Conservation (phyloP, 306 rosid genomes). For the Trifolium pratense region DNA sequence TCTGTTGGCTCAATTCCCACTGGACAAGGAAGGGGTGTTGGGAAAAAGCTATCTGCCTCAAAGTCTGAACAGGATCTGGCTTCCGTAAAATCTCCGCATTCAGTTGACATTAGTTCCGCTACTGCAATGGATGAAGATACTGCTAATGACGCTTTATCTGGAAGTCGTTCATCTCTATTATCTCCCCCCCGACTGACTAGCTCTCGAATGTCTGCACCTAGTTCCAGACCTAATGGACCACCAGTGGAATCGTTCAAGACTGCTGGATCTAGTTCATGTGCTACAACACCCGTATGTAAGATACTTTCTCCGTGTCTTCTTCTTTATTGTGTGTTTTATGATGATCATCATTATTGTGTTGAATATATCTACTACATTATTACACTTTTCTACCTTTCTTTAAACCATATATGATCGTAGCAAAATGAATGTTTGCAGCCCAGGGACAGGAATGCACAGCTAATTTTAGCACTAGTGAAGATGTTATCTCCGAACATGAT, state of each 20-base stretch:
- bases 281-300: constrained; percentile 85
- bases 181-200: constrained; percentile 72
- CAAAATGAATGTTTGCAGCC: constrained; percentile 60
- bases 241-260: constrained; percentile 63
- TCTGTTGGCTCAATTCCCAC: constrained; percentile 71
- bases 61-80: constrained; percentile 97
- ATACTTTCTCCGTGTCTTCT: constrained; percentile 49
- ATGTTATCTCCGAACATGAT: constrained; percentile 60
- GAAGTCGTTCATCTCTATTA: constrained; percentile 67
- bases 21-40: constrained; percentile 66
- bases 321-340: constrained; percentile 1
- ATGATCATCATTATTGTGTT: not conserved
- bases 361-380: constrained; percentile 26
- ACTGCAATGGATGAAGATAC: constrained; percentile 77
- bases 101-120: constrained; percentile 65
- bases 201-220: constrained; percentile 56
- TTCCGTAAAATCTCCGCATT: constrained; percentile 75
- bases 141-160: constrained; percentile 66
- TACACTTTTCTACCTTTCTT: constrained; percentile 12
- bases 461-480: constrained; percentile 52
- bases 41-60: constrained; percentile 73
- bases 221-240: constrained; percentile 65
- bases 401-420: constrained; percentile 42
- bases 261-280: constrained; percentile 67
- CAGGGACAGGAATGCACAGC: constrained; percentile 62